Evolutionary conservation across 345 rosid genomes (phyloP).

Genomic region (Citrus hindsii): DNA sequence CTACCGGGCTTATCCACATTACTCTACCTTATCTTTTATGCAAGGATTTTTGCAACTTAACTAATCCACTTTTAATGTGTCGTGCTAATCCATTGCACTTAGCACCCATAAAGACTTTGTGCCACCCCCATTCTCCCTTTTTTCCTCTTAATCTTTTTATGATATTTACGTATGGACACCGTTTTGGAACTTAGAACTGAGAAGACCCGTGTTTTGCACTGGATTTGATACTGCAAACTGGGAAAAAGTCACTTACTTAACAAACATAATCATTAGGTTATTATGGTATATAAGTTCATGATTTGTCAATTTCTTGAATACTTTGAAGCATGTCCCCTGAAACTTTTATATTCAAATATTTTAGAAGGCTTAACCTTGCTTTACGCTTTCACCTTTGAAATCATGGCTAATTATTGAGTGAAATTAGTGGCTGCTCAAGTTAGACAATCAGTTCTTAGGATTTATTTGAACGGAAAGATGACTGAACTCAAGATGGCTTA

Average conservation of each 20-base stretch:
- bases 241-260: background rate
- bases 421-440: background rate
- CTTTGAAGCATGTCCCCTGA: background rate
- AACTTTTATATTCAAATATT: too few relatives aligned
- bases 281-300: background rate
- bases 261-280: background rate
- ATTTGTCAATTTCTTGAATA: too few relatives aligned
- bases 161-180: too few relatives aligned
- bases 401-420: background rate
- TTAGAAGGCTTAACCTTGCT: background rate
- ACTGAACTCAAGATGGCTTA: conserved; percentile 5
- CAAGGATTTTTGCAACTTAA: background rate
- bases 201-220: background rate
- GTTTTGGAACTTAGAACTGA: background rate
- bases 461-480: background rate
- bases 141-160: background rate
- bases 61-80: background rate
- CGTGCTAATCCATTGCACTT: background rate
- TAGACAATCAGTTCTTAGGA: background rate
- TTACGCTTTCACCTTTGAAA: background rate
- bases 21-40: background rate
- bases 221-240: background rate
- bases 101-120: background rate
- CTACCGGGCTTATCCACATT: background rate
- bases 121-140: background rate